Evolutionary conservation across 1,284 basidiomycete genomes (phyloP).

Genomic region (Ceratobasidium sp.): DNA sequence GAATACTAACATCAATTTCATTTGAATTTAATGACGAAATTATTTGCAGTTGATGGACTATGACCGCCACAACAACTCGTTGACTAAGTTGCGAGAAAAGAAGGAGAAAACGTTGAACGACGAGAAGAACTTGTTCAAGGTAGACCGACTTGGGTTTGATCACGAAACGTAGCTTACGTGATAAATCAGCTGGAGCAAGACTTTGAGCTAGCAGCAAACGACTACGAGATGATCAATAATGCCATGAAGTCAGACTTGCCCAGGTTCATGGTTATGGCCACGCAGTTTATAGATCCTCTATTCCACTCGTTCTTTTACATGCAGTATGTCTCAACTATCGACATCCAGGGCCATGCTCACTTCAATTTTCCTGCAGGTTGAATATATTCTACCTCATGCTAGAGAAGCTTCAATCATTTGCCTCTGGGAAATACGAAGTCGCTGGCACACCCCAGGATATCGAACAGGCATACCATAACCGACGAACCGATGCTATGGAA

Average conservation of each 20-base stretch:
- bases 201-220: slow-evolving; percentile 91
- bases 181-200: slow-evolving; percentile 90
- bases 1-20: slow-evolving; percentile 40
- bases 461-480: slow-evolving; percentile 77
- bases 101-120: slow-evolving; percentile 93
- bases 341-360: too few species aligned
- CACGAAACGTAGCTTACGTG: slow-evolving; percentile 7
- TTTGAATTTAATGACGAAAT: slow-evolving; percentile 25
- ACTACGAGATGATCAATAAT: slow-evolving; percentile 97
- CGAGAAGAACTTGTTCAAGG: slow-evolving; percentile 96
- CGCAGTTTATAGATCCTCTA: slow-evolving; percentile 92
- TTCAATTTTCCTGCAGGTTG: slow-evolving; percentile 60
- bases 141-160: slow-evolving; percentile 49
- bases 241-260: slow-evolving; percentile 93
- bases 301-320: slow-evolving; percentile 99
- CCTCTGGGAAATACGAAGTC: slow-evolving; percentile 84
- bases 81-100: slow-evolving; percentile 95
- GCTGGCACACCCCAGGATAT: slow-evolving; percentile 74
- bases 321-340: slow-evolving; percentile 73
- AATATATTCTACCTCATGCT: slow-evolving; percentile 94
- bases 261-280: slow-evolving; percentile 85
- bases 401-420: slow-evolving; percentile 90
- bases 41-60: slow-evolving; percentile 84
- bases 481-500: slow-evolving; percentile 80
- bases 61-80: slow-evolving; percentile 94